A percentile compares a stretch with the other conserved stretches of the same genome.
Conservation (phyloP, 768 basidiomycete species). For the Naganishia randhawae region DNA sequence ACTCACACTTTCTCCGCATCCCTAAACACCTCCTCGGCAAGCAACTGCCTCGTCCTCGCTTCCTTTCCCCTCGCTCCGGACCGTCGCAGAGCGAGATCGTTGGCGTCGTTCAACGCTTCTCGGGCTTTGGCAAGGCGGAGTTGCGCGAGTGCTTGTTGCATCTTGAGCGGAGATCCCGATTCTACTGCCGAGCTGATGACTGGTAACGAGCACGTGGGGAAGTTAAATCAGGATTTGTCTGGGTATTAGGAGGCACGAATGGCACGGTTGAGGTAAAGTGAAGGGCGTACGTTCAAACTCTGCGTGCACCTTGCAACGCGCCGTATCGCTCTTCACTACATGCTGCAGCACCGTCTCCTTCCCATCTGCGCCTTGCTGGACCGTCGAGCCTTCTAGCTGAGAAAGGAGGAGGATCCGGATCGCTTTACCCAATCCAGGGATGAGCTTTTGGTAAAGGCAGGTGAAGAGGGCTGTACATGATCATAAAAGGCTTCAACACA, state of each 20-base stretch:
- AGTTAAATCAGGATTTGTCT: background rate
- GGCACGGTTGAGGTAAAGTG: background rate
- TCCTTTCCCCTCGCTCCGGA: conserved; percentile 61
- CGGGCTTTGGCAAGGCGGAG: conserved; percentile 26
- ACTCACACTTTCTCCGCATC: background rate
- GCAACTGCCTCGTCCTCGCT: conserved; percentile 55
- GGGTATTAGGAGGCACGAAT: background rate
- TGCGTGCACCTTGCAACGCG: conserved; percentile 48
- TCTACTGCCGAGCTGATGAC: background rate
- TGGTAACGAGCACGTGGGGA: background rate
- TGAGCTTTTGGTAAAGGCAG: conserved; percentile 54
- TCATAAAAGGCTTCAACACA: conserved; percentile 24
- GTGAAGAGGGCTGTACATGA: conserved; percentile 49
- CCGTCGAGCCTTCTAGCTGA: conserved; percentile 47
- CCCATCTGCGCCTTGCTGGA: conserved; percentile 29
- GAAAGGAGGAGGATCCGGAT: conserved; percentile 55
- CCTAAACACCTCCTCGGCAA: background rate
- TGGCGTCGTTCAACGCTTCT: conserved; percentile 48
- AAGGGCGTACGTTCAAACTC: conserved; percentile 37
- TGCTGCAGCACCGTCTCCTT: conserved; percentile 51
- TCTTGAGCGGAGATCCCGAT: background rate
- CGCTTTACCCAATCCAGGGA: conserved; percentile 56
- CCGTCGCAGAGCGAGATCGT: conserved; percentile 57
- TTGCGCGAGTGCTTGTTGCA: background rate
- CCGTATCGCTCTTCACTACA: conserved; percentile 55